These are phyloP conservation scores for Macrophomina phaseolina DNA, from an alignment of 2,329 filamentous ascomycete species.

Conservation along the genomic window DNA sequence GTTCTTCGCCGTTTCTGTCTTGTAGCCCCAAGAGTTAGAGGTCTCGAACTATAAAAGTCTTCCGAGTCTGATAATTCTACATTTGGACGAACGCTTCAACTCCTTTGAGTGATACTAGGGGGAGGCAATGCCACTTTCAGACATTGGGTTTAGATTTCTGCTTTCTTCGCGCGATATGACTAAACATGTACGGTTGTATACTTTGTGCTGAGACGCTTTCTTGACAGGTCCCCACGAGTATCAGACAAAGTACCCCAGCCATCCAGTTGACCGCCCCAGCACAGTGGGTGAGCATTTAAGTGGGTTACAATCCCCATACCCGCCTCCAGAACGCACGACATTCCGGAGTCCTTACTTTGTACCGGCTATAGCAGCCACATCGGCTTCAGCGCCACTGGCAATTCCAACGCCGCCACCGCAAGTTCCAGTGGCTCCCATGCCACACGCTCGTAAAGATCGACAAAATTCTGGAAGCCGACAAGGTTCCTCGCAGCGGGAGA, in stretches of 20 bases:
- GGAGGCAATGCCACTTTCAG: no score
- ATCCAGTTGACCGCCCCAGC: background rate
- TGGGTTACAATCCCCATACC: background rate
- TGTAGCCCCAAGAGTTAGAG: no score
- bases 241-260: background rate
- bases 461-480: constrained; percentile 34
- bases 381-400: background rate
- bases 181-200: no score
- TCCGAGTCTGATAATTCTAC: no score
- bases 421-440: constrained; percentile 41
- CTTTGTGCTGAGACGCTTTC: no score
- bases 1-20: background rate
- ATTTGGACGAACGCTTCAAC: no score
- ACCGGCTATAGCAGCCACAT: background rate
- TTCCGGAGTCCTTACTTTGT: constrained; percentile 27
- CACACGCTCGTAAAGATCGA: constrained; percentile 37
- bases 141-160: no score
- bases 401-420: constrained; percentile 32
- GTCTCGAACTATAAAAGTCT: no score
- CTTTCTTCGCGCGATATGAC: no score
- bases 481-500: constrained; percentile 10
- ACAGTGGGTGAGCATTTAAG: background rate
- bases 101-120: no score
- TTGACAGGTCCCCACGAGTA: background rate
- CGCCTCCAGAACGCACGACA: background rate